Base-by-base conservation (phyloP, 345 rosid species). In the Aquilaria yunnanensis region DNA sequence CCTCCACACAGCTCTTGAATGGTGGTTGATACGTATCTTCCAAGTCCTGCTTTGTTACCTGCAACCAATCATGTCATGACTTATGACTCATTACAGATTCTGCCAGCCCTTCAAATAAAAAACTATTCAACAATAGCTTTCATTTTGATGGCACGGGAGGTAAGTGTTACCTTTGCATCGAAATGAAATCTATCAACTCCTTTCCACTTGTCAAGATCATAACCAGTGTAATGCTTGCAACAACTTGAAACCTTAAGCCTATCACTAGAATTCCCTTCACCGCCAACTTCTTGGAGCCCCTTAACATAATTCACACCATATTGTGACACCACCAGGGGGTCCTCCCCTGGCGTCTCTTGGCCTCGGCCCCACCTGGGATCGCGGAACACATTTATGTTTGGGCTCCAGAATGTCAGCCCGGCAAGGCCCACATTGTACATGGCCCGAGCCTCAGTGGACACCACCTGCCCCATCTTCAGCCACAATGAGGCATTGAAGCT, bases 261-360 rank as follows among this genome's bases (percentile, higher is more conserved):
- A 41, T 65, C 37, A 33, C 14, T 32, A 0, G 60, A 16, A 48
- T 54, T 65, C n/a, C 63, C 54, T 49, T 12, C 65, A 1, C 54
- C 64, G 16, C 43, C 51, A 29, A 66, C 69, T 57, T 74, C 77
- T 60, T 79, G 86, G 52, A 81, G 63, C 14, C 81, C 83, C 52
- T 57, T 73, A 4, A 82, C 73, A 55, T 74, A 82, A 57, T 66
- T 74, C 6, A 75, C 78, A 3, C 58, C 83, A 62, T 74, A 79
- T 34, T 47, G 67, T 13, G 74, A 69, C 14, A 72, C 75, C 4
- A 79, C 71, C 51, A 70, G 33, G 0, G 81, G 83, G 52, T 76
- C 83, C 59, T 82, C 83, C 12, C 81, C 83, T 3, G 76, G 76
- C 0, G 77, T 74, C 61, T 76, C 86, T 60, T 78, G 86, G 23